Percentiles rank a stretch among this genome's conserved stretches.
Conservation (phyloP, 2,329 filamentous ascomycete genomes). For the Cytospora leucostoma region DNA sequence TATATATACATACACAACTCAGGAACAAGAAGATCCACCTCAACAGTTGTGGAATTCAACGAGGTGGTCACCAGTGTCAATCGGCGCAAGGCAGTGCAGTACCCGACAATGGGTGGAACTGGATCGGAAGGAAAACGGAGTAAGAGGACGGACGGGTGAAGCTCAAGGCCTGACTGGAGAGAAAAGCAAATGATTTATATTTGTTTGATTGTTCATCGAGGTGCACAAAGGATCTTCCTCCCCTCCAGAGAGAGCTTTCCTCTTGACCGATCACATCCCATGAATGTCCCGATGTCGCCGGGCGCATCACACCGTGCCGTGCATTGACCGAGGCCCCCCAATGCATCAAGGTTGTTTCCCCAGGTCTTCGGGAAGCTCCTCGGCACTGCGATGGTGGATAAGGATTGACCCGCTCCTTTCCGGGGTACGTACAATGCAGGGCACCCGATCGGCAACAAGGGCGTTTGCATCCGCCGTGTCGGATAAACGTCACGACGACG, state of each 20-base stretch:
- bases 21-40: background rate
- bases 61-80: background rate
- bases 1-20: background rate
- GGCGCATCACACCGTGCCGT: slow-evolving; percentile 6
- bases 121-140: background rate
- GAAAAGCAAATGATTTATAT: background rate
- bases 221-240: background rate
- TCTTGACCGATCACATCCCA: slow-evolving; percentile 3
- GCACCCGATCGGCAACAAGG: background rate
- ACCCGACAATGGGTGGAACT: background rate
- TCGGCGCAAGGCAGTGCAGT: background rate
- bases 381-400: slow-evolving; percentile 21
- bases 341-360: too few species aligned
- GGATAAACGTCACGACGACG: slow-evolving; percentile 10
- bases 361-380: slow-evolving; percentile 15
- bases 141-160: background rate
- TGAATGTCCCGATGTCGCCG: slow-evolving; percentile 18
- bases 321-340: background rate
- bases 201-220: background rate
- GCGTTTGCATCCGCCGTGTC: slow-evolving; percentile 3
- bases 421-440: slow-evolving; percentile 6
- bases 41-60: background rate
- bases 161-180: background rate
- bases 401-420: slow-evolving; percentile 24
- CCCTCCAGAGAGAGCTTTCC: background rate